Percentiles rank a stretch among this genome's conserved stretches.
phyloP scores from a whole-genome alignment of 1,284 basidiomycete genomes.

The Rhodotorula sp. region DNA sequence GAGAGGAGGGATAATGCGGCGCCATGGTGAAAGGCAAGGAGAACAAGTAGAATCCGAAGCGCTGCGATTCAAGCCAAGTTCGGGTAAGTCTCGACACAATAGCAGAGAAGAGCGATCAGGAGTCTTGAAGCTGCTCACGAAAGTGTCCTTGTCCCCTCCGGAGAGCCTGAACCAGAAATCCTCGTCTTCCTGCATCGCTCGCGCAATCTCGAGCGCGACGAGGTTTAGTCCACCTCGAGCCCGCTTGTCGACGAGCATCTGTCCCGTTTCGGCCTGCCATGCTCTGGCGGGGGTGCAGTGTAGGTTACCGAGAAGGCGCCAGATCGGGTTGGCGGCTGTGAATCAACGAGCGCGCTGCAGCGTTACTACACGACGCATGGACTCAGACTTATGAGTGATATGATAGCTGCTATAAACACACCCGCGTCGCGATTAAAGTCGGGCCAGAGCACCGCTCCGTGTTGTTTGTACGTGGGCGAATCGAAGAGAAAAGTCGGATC shows the following conservation, averaged over 20 bases:
- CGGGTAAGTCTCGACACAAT: constrained; percentile 41
- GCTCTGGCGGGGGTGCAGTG: constrained; percentile 49
- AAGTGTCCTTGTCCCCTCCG: constrained; percentile 54
- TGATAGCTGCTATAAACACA: constrained; percentile 38
- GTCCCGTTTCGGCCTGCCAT: constrained; percentile 53
- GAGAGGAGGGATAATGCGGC: constrained; percentile 50
- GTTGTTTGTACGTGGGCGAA: constrained; percentile 46
- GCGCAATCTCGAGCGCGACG: constrained; percentile 53
- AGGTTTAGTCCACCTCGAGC: constrained; percentile 54
- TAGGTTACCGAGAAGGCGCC: constrained; percentile 52
- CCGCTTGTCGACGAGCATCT: constrained; percentile 53
- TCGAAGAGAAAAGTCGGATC: constrained; percentile 52
- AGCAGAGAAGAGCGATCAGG: background rate
- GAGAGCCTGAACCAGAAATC: constrained; percentile 54
- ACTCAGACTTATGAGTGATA: too few relatives aligned
- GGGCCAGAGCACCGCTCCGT: constrained; percentile 55
- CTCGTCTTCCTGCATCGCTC: constrained; percentile 52
- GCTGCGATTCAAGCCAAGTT: constrained; percentile 31
- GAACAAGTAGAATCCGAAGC: constrained; percentile 53
- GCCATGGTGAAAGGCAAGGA: constrained; percentile 49
- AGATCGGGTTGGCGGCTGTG: constrained; percentile 54
- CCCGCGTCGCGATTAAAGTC: constrained; percentile 54
- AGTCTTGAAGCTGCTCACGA: constrained; percentile 23
- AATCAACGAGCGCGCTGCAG: too few relatives aligned
- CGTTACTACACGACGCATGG: too few relatives aligned